Conservation (phyloP, 306 rosid genomes). For the Lupinus albus region DNA sequence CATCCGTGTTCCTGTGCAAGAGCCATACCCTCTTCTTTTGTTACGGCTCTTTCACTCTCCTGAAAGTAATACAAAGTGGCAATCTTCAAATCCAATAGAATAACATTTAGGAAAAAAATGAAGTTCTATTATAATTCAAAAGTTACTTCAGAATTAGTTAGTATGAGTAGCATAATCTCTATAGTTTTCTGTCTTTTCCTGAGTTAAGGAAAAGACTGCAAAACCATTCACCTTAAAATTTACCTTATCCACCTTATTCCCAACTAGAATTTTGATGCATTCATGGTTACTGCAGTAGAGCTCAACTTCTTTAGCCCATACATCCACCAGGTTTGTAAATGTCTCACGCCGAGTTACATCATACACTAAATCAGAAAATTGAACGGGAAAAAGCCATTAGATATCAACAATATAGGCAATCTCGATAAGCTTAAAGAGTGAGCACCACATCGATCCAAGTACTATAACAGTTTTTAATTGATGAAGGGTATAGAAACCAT, state of each 20-base stretch:
- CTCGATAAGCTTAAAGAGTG: slow-evolving; percentile 19
- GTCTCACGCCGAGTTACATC: slow-evolving; percentile 89
- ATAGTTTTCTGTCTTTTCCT: slow-evolving; percentile 23
- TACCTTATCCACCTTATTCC: slow-evolving; percentile 94
- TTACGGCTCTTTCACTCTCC: slow-evolving; percentile 78
- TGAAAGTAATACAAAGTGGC: slow-evolving; percentile 34
- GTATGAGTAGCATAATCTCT: slow-evolving; percentile 16
- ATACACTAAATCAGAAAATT: slow-evolving; percentile 58
- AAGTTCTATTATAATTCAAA: slow-evolving; percentile 8
- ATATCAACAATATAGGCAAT: slow-evolving; percentile 23
- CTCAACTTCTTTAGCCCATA: slow-evolving; percentile 91
- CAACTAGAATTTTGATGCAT: slow-evolving; percentile 80
- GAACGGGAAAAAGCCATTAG: slow-evolving; percentile 21
- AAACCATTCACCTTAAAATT: slow-evolving; percentile 20
- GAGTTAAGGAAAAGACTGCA: slow-evolving; percentile 10
- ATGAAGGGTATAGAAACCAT: not conserved
- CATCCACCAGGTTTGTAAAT: slow-evolving; percentile 65
- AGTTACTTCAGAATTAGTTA: not conserved
- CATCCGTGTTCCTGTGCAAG: slow-evolving; percentile 73
- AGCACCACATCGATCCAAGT: slow-evolving; percentile 26
- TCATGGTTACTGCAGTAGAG: slow-evolving; percentile 64
- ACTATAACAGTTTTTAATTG: not conserved
- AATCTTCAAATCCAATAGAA: slow-evolving; percentile 28
- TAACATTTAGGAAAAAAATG: not conserved
- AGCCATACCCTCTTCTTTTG: slow-evolving; percentile 80